Evolutionary conservation across 352 stramenopile genomes (phyloP).

Genomic region (Phytophthora sp.): DNA sequence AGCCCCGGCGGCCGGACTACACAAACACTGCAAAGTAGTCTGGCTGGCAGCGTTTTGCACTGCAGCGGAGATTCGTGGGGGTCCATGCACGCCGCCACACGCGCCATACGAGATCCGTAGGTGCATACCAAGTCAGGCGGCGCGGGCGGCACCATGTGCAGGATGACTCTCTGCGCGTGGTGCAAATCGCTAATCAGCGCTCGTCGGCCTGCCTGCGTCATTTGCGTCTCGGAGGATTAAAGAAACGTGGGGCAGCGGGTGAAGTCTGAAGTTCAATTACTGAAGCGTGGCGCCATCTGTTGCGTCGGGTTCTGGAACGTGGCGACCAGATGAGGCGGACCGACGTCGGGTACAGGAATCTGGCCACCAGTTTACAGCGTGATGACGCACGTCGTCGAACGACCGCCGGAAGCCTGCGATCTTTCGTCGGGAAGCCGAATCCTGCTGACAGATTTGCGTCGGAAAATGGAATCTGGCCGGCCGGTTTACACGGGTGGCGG

Average conservation of each 20-base stretch:
- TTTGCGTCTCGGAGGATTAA: constrained; percentile 19
- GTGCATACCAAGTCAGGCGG: too few relatives aligned
- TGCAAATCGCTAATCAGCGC: constrained; percentile 13
- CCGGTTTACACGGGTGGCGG: constrained; percentile 3
- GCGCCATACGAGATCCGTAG: too few relatives aligned
- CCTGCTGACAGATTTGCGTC: constrained; percentile 16
- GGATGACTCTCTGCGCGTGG: constrained; percentile 1
- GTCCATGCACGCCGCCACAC: too few relatives aligned
- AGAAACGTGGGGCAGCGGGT: constrained; percentile 7
- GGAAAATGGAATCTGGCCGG: constrained; percentile 6
- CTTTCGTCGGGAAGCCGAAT: constrained; percentile 17
- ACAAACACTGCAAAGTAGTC: too few relatives aligned
- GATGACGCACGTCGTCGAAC: constrained; percentile 6
- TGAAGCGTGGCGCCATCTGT: constrained; percentile 18
- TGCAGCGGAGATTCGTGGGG: background rate
- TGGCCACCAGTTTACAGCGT: constrained; percentile 7
- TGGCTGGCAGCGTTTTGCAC: too few relatives aligned
- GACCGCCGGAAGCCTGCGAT: constrained; percentile 16
- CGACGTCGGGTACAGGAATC: constrained; percentile 1
- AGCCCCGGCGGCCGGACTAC: too few relatives aligned
- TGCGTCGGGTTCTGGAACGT: background rate
- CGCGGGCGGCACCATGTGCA: too few relatives aligned
- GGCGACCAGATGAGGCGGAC: constrained; percentile 2
- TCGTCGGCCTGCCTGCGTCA: constrained; percentile 1
- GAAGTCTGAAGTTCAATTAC: constrained; percentile 21